Evolutionary conservation across 2,329 filamentous ascomycete genomes (phyloP).

Genomic region (Beauveria medogensis): DNA sequence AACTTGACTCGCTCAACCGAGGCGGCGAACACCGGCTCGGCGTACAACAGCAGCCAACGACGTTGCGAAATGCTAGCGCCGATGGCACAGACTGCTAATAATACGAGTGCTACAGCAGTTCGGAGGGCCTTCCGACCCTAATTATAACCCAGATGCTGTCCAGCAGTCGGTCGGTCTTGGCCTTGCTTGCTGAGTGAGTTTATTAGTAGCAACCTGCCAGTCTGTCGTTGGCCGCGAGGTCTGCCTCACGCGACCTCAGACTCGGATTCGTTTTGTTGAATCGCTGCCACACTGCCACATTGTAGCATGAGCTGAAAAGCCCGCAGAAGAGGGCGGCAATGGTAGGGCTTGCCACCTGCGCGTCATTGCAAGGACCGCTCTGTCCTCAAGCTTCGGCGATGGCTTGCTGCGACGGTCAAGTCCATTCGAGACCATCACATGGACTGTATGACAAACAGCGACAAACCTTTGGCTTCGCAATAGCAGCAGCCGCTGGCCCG

Average conservation of each 20-base stretch:
- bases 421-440: not conserved
- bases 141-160: too few species aligned
- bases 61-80: not conserved
- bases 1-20: not conserved
- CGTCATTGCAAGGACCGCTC: not conserved
- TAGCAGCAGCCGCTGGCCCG: not conserved
- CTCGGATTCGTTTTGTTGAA: not conserved
- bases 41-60: not conserved
- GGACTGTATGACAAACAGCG: not conserved
- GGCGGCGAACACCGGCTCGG: not conserved
- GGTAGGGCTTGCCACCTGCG: not conserved
- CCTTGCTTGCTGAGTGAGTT: too few species aligned
- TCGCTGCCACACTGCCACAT: not conserved
- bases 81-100: not conserved
- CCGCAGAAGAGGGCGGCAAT: not conserved
- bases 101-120: too few species aligned
- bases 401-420: not conserved
- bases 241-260: not conserved
- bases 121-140: too few species aligned
- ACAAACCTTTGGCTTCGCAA: not conserved
- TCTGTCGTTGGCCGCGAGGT: not conserved
- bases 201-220: not conserved
- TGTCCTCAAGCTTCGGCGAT: not conserved
- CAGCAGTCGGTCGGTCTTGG: too few species aligned
- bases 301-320: not conserved